Percentiles rank a stretch among this genome's conserved stretches.
Evolutionary conservation across 1,284 basidiomycete species (phyloP).

Genomic region (Uromyces viciae-fabae): DNA sequence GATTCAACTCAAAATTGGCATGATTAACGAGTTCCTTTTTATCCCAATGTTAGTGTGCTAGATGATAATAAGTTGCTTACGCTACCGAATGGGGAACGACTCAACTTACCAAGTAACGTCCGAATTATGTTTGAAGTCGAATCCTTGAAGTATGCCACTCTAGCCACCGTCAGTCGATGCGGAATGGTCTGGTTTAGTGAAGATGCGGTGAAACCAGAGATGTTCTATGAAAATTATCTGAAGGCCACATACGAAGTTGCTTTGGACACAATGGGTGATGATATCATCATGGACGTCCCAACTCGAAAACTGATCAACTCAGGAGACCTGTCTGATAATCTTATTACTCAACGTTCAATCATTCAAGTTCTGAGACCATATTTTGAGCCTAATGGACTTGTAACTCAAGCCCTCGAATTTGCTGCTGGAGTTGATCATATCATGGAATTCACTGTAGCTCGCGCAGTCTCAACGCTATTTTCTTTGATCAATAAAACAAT

Average conservation of each 20-base stretch:
- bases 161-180: slow-evolving; percentile 97
- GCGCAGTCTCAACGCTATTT: slow-evolving; percentile 91
- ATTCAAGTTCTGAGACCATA: slow-evolving; percentile 72
- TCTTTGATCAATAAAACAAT: slow-evolving; percentile 94
- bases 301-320: slow-evolving; percentile 62
- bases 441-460: slow-evolving; percentile 93
- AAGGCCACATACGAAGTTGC: slow-evolving; percentile 70
- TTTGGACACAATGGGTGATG: slow-evolving; percentile 89
- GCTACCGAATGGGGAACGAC: slow-evolving; percentile 93
- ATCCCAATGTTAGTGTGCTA: slow-evolving; percentile 70
- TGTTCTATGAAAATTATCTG: slow-evolving; percentile 90
- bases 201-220: slow-evolving; percentile 80
- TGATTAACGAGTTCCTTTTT: neutral
- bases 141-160: slow-evolving; percentile 91
- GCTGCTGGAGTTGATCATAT: slow-evolving; percentile 86
- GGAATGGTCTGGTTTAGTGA: slow-evolving; percentile 99
- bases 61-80: slow-evolving; percentile 99
- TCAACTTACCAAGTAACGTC: slow-evolving; percentile 93
- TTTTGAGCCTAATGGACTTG: slow-evolving; percentile 77
- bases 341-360: slow-evolving; percentile 72
- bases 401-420: slow-evolving; percentile 71
- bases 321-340: slow-evolving; percentile 64
- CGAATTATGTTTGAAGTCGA: slow-evolving; percentile 99
- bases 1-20: neutral
- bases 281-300: slow-evolving; percentile 60